Evolutionary conservation across 345 rosid species (phyloP), one percentile per base, ranked within the genome.

Genomic region (Erysimum cheiranthoides): DNA sequence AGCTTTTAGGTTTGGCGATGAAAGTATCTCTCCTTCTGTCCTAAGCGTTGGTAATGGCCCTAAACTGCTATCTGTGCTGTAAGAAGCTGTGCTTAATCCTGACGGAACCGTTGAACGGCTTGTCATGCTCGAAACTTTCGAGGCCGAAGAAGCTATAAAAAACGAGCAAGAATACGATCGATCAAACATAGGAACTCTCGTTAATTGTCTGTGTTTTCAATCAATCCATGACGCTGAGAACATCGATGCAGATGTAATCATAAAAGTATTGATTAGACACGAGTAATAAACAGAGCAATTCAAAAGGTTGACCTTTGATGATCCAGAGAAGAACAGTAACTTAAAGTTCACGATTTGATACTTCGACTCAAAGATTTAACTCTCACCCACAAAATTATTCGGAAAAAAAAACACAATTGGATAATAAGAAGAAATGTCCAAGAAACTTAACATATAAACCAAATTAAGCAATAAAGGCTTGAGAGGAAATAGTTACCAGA

Each of bases 1-100:
- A 62, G 88, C 87, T 76, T 95, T 92, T 58, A 95, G 77, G 78
- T 88, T 88, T 40, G 99, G 88, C 5, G 97, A 95, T 46, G 87
- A 86, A 80, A 95, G 78, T 74, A 95, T 95, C 81, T 90, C 97
- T 66, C 95, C 97, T 81, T 95, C 97, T 32, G 91, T 86, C 58
- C 93, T 86, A 52, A 89, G 84, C 27, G 86, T 85, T 6, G 90
- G 89, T 9, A 89, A 76, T 80, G 84, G 76, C 30, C 86, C 88
- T 65, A 73, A 82, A 74, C 61, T 84, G 71, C 83, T 83, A 56
- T 67, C 81, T 27, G 73, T 85, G 75, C 81, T 83, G 72, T 80
- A 86, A 60, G 97, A 83, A 49, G 83, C 86, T 40, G 86, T 84
- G 73, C 87, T 84, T 53, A 73, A 32, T 75, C 81, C 86, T 21